phyloP scores from a whole-genome alignment of 108 stramenopile genomes.

The Nitzschia sp. region DNA sequence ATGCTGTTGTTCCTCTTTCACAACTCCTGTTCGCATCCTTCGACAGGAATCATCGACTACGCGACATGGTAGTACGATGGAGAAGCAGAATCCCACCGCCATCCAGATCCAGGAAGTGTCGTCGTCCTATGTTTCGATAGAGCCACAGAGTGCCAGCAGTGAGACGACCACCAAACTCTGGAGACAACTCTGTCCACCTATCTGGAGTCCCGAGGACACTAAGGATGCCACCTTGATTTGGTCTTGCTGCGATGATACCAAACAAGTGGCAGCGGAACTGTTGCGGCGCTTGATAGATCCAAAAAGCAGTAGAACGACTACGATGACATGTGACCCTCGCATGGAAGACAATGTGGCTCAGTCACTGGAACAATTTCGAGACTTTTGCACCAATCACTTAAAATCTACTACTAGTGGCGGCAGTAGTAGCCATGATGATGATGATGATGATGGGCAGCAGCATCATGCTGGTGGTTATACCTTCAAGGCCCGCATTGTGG shows the following conservation, averaged over 20 bases:
- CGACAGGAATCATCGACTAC: too few relatives aligned
- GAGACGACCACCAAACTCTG: neutral
- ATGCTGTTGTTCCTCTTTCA: too few relatives aligned
- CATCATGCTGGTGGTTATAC: neutral
- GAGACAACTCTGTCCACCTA: neutral
- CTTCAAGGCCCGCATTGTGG: constrained; percentile 57
- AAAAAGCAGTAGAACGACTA: neutral
- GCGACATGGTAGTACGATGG: too few relatives aligned
- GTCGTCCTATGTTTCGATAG: too few relatives aligned
- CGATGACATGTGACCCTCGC: neutral
- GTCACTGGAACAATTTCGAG: neutral
- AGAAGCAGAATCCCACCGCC: too few relatives aligned
- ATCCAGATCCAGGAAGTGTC: too few relatives aligned
- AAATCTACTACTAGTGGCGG: neutral
- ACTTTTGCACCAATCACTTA: constrained; percentile 2
- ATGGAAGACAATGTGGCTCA: neutral
- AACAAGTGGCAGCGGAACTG: neutral
- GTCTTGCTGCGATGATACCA: neutral
- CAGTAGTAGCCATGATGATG: too few relatives aligned
- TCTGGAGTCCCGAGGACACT: neutral
- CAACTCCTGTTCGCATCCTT: too few relatives aligned
- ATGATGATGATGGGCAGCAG: too few relatives aligned
- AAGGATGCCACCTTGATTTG: neutral
- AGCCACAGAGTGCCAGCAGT: neutral
- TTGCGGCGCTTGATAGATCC: constrained; percentile 1